phyloP scores from a whole-genome alignment of 352 stramenopile species.

The Phytophthora sp. region DNA sequence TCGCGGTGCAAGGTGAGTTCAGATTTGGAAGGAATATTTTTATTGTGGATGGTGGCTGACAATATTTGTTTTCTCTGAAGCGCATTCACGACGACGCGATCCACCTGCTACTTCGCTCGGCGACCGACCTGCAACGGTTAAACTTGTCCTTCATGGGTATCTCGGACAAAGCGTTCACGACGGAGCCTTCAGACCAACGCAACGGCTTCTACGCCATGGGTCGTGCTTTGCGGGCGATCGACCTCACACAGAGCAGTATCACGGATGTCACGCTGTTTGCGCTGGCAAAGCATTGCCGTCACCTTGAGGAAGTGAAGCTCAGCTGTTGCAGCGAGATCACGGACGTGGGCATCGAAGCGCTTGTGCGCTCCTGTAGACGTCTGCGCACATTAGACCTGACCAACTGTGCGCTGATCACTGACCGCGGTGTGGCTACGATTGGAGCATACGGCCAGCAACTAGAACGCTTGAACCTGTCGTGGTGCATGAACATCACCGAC shows the following conservation, averaged over 20 bases:
- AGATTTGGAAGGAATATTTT: neutral
- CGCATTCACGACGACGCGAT: slow-evolving; percentile 82
- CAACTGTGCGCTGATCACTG: slow-evolving; percentile 84
- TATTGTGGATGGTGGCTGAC: slow-evolving; percentile 9
- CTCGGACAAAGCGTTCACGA: slow-evolving; percentile 69
- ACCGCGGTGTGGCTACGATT: slow-evolving; percentile 67
- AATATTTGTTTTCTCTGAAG: slow-evolving; percentile 28
- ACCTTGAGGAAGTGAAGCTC: slow-evolving; percentile 75
- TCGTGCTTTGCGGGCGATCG: slow-evolving; percentile 52
- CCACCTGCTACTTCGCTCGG: slow-evolving; percentile 63
- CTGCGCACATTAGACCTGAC: slow-evolving; percentile 71
- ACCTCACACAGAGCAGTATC: slow-evolving; percentile 78
- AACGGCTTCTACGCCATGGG: slow-evolving; percentile 59
- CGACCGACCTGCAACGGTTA: slow-evolving; percentile 64
- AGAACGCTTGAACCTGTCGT: slow-evolving; percentile 78
- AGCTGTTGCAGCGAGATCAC: slow-evolving; percentile 81
- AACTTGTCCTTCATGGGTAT: slow-evolving; percentile 89
- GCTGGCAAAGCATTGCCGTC: slow-evolving; percentile 64
- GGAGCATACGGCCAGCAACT: slow-evolving; percentile 60
- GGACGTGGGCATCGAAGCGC: slow-evolving; percentile 72
- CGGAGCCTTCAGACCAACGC: slow-evolving; percentile 44
- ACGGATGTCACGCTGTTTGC: slow-evolving; percentile 73
- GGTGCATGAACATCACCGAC: slow-evolving; percentile 91
- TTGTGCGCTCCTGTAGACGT: slow-evolving; percentile 58
- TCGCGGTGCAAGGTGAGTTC: slow-evolving; percentile 76